These are phyloP conservation scores for Litchi chinensis DNA, from an alignment of 345 rosid genomes.

Conservation along the genomic window DNA sequence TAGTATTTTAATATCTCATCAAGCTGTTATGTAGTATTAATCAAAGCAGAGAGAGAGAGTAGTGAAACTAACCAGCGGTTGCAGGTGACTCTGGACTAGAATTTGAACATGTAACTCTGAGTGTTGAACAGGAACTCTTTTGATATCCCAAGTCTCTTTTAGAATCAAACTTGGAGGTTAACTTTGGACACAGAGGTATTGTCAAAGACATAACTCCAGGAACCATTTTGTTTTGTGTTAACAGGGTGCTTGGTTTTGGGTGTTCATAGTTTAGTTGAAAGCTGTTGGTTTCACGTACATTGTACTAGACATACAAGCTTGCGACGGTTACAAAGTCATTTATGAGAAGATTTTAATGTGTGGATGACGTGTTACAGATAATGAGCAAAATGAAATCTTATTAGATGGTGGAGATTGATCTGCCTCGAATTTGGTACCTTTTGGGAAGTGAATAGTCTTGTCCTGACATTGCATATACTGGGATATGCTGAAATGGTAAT, in stretches of 20 bases:
- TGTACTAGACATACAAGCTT: neutral
- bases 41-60: neutral
- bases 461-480: neutral
- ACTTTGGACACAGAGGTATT: conserved; percentile 23
- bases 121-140: neutral
- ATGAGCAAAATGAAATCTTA: neutral
- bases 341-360: neutral
- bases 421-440: neutral
- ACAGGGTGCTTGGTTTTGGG: neutral
- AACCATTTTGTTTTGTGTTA: conserved; percentile 25
- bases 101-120: conserved; percentile 33
- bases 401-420: neutral
- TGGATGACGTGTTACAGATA: neutral
- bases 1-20: neutral
- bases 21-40: neutral
- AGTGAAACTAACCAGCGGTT: conserved; percentile 25
- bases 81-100: conserved; percentile 26
- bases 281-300: neutral
- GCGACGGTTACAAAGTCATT: neutral
- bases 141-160: conserved; percentile 11
- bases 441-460: neutral
- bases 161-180: conserved; percentile 16
- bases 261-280: neutral
- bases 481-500: neutral
- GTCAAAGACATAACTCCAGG: conserved; percentile 23